Conservation (phyloP, 495 filamentous ascomycete species). For the Daldinia concentrica region DNA sequence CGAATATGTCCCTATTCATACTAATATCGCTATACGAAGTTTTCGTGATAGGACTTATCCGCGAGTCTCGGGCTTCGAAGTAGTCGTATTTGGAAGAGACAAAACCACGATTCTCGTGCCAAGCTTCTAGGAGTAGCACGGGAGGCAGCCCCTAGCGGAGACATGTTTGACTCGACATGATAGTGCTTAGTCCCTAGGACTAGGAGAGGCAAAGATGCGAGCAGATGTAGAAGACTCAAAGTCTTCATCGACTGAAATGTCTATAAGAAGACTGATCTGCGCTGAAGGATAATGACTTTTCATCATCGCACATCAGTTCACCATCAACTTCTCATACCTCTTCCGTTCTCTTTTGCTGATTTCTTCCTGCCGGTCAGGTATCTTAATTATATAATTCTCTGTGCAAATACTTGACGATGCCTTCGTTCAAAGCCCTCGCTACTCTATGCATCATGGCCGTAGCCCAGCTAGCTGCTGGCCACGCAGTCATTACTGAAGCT, state of each 20-base stretch:
- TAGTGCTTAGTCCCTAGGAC: constrained; percentile 3
- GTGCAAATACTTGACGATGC: constrained; percentile 36
- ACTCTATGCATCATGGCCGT: constrained; percentile 46
- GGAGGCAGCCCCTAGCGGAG: constrained; percentile 5
- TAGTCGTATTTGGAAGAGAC: constrained; percentile 16
- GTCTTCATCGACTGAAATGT: constrained; percentile 14
- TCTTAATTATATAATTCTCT: constrained; percentile 9
- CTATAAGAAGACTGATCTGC: constrained; percentile 37
- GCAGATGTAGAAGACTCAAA: constrained; percentile 8
- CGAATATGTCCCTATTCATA: constrained; percentile 3
- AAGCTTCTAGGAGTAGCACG: background rate
- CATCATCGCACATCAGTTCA: constrained; percentile 35
- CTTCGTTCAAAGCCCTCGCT: constrained; percentile 46
- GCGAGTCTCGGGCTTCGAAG: constrained; percentile 21
- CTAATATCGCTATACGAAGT: constrained; percentile 2
- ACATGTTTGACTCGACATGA: constrained; percentile 4
- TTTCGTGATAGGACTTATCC: constrained; percentile 16
- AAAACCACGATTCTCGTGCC: constrained; percentile 5
- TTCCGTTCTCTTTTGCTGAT: constrained; percentile 7
- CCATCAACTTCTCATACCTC: constrained; percentile 2
- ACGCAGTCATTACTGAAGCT: constrained; percentile 60
- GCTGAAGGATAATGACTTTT: constrained; percentile 22
- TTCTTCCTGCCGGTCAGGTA: constrained; percentile 48
- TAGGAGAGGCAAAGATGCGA: background rate
- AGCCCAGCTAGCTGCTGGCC: constrained; percentile 54